Percentiles rank a stretch among this genome's conserved stretches.
Evolutionary conservation across 1,139 yeast genomes (phyloP).

Genomic region (Debaryomycetaceae sp.): DNA sequence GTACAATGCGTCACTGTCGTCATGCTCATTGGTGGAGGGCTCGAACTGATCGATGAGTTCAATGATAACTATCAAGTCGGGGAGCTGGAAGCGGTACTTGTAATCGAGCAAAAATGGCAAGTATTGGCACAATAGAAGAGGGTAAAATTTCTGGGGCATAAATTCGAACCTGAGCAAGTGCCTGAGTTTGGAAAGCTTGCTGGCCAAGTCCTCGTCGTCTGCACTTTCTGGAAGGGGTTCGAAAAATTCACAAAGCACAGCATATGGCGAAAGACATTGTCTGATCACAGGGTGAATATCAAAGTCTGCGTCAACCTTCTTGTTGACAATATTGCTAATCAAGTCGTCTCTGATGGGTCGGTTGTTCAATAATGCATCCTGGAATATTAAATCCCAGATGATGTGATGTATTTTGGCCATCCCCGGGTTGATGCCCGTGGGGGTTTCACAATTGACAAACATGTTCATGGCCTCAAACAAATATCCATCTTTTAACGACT

Average conservation of each 20-base stretch:
- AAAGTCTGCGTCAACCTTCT: conserved; percentile 29
- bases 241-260: conserved; percentile 54
- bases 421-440: conserved; percentile 19
- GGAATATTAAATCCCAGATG: conserved; percentile 50
- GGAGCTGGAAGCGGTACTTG: conserved; percentile 28
- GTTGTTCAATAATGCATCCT: conserved; percentile 53
- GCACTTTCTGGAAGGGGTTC: conserved; percentile 20
- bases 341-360: conserved; percentile 51
- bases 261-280: conserved; percentile 71
- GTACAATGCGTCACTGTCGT: conserved; percentile 32
- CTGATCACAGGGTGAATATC: conserved; percentile 52
- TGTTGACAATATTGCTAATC: conserved; percentile 49
- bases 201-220: conserved; percentile 22
- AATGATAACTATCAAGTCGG: conserved; percentile 44
- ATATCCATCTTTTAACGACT: conserved; percentile 38
- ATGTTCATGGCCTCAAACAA: conserved; percentile 63
- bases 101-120: conserved; percentile 37
- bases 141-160: conserved; percentile 56
- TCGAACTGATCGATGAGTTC: conserved; percentile 45
- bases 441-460: conserved; percentile 59
- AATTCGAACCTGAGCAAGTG: conserved; percentile 60
- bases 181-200: conserved; percentile 36
- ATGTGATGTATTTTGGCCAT: conserved; percentile 37
- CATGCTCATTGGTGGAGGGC: conserved; percentile 14
- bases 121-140: conserved; percentile 47